Base-by-base conservation (phyloP, 2,329 filamentous ascomycete genomes). In the Gliomastix tumulicola region DNA sequence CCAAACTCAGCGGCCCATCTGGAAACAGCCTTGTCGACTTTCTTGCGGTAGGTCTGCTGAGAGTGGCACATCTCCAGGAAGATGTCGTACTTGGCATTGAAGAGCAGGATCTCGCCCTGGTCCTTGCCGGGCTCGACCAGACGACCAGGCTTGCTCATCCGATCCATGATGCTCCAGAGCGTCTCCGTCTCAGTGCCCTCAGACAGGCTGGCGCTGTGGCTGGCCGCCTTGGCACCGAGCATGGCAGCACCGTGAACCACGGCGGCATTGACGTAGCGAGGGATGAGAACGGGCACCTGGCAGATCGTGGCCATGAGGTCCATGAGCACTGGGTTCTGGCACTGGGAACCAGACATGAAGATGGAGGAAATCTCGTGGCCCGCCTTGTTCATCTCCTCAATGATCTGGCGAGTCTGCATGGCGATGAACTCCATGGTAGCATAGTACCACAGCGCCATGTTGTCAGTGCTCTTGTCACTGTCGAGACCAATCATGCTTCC, bases 261-360 rank as follows among this genome's bases (percentile, higher is more conserved):
- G 6, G 92, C 92, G 2, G 90, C 90, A 55, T 95, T 86, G 41
- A 96, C 88, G 53, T 98, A 97, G 35, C 84, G 76, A 1, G 92
- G 92, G 38, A 97, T 94, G 25, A 96, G 68, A 16, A 98, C 90
- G 2, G 90, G 90, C 82, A 95, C 89, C 48, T 80, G 73, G 63
- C 90, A 97, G 1, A 84, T 84, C 1, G 89, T 92, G 12, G 92
- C 88, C 49, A 98, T 84, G 13, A 98, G 77, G 40, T 80, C 75
- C 82, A 98, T 95, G 38, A 98, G 71, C 41, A 97, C 79, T 22
- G 83, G 79, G 61, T 98, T 98, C 63, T 96, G 89, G 69, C 92
- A 98, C 60, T 97, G 92, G 10, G 87, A 94, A 42, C 92, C 92
- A 5, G 88, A 95, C 92, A 98, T 97, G 76, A 97, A 98, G 62